Conservation (phyloP, 345 rosid species). For the Rubroshorea leprosula region DNA sequence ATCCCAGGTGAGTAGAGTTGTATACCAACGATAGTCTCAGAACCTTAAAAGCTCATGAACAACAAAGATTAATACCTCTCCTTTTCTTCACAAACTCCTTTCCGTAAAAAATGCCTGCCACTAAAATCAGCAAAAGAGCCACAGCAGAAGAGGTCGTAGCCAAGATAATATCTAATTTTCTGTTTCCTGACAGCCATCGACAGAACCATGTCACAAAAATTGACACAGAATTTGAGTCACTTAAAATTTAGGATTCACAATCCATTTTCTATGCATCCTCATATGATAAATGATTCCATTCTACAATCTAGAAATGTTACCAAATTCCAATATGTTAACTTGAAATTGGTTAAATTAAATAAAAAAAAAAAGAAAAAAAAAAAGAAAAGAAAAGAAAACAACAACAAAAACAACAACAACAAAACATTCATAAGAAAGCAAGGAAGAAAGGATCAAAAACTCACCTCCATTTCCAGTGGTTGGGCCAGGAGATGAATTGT, state of each 20-base stretch:
- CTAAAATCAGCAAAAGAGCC: constrained; percentile 46
- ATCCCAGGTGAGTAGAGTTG: not conserved
- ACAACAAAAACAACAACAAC: no score
- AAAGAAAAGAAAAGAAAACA: no score
- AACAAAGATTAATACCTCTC: constrained; percentile 35
- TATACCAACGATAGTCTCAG: constrained; percentile 1
- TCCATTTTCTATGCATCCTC: no score
- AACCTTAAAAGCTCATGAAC: not conserved
- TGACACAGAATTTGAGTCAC: not conserved
- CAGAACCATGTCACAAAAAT: not conserved
- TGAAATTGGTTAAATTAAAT: no score
- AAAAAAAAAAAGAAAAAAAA: no score
- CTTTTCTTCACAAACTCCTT: constrained; percentile 38
- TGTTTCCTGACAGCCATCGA: constrained; percentile 33
- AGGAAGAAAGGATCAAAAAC: constrained; percentile 4
- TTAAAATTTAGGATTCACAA: no score
- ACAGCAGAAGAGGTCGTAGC: constrained; percentile 41
- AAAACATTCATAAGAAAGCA: no score
- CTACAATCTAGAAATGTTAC: no score
- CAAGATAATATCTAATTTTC: constrained; percentile 40
- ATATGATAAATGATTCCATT: no score
- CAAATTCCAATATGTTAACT: no score
- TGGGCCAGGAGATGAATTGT: constrained; percentile 31
- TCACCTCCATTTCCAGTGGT: constrained; percentile 36
- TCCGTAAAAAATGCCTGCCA: constrained; percentile 30